Conservation (phyloP, 2,329 filamentous ascomycete genomes). For the Aspergillus sp. region DNA sequence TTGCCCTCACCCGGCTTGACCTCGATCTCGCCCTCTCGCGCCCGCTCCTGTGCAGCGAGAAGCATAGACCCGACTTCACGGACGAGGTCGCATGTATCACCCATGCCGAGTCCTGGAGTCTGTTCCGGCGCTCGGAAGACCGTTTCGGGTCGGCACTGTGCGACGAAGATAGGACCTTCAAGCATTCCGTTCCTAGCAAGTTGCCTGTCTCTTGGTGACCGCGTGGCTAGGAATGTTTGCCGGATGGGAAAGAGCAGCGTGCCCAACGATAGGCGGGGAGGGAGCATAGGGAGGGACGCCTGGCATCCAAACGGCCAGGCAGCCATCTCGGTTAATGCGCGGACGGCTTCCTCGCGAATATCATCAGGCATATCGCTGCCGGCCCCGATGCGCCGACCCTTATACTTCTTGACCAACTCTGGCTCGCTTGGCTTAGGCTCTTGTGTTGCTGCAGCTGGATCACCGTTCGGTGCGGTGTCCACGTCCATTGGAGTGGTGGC, state of each 20-base stretch:
- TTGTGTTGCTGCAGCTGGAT: neutral
- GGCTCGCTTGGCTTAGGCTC: neutral
- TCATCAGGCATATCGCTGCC: conserved; percentile 60
- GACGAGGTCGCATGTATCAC: conserved; percentile 53
- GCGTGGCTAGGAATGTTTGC: conserved; percentile 55
- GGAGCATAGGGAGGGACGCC: conserved; percentile 46
- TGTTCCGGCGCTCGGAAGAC: conserved; percentile 47
- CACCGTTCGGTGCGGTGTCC: conserved; percentile 13
- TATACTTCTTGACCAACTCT: conserved; percentile 45
- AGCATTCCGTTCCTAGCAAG: conserved; percentile 55
- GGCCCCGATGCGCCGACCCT: conserved; percentile 57
- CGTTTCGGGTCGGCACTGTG: conserved; percentile 57
- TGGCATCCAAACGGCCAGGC: conserved; percentile 60
- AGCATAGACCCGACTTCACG: conserved; percentile 60
- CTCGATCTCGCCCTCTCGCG: conserved; percentile 54
- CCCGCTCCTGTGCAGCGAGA: conserved; percentile 59
- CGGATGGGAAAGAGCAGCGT: conserved; percentile 57
- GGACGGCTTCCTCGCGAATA: conserved; percentile 56
- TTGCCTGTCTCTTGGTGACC: conserved; percentile 53
- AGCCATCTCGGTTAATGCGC: conserved; percentile 57
- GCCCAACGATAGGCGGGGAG: conserved; percentile 50
- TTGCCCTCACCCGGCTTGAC: conserved; percentile 54
- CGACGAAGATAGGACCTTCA: conserved; percentile 58
- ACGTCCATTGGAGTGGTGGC: conserved; percentile 25
- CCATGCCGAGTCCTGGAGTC: conserved; percentile 29